Conservation (phyloP, 129 eudicot genomes). For the Dittrichia graveolens region DNA sequence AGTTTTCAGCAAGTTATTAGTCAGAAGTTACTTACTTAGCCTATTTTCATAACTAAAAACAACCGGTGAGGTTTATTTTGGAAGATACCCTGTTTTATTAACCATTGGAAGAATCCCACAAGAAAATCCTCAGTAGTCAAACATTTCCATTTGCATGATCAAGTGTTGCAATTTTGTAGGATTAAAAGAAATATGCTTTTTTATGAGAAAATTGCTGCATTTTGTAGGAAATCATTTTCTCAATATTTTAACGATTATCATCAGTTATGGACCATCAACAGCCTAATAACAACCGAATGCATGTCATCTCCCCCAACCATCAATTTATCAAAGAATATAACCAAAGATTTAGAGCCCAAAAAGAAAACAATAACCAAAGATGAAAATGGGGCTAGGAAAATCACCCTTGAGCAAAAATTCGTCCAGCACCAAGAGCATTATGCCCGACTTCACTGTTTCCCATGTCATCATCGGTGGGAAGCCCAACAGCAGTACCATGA, state of each 20-base stretch:
- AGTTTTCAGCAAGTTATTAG: neutral
- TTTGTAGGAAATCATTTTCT: neutral
- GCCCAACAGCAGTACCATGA: constrained; percentile 90
- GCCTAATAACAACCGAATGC: neutral
- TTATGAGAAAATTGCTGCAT: too few species aligned
- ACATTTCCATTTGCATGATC: neutral
- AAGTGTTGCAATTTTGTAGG: neutral
- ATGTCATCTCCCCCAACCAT: neutral
- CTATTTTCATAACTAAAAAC: neutral
- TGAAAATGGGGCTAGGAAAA: neutral
- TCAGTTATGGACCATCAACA: too few species aligned
- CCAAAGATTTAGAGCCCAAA: neutral
- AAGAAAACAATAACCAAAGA: neutral
- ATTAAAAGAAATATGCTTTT: neutral
- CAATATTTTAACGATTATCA: neutral
- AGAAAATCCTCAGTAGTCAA: neutral
- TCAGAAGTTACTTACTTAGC: neutral
- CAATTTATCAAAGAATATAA: neutral
- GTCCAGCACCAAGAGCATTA: constrained; percentile 98
- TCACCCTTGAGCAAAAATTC: constrained; percentile 93
- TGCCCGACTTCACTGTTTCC: constrained; percentile 99
- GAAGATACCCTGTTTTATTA: neutral
- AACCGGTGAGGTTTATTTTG: neutral
- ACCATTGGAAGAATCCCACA: neutral
- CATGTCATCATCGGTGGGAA: constrained; percentile 96